These are phyloP conservation scores for Gossypium gossypioides DNA, from an alignment of 441 rosid genomes.

Conservation along the genomic window DNA sequence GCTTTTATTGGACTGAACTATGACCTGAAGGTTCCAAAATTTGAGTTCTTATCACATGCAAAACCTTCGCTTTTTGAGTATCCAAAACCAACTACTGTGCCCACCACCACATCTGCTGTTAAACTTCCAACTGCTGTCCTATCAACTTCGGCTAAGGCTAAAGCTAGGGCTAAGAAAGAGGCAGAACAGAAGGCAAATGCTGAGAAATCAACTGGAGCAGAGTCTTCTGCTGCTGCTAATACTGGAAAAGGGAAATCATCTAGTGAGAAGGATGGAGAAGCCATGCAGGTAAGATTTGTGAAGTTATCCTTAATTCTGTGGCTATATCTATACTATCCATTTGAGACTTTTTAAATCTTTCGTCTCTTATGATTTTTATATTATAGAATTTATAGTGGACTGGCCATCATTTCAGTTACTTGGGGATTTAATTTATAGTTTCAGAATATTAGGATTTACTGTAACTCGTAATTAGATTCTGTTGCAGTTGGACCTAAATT, in stretches of 20 bases:
- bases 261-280: slow-evolving; percentile 68
- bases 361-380: background rate
- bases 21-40: slow-evolving; percentile 83
- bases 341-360: background rate
- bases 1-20: slow-evolving; percentile 88
- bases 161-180: slow-evolving; percentile 96
- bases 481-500: background rate
- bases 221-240: slow-evolving; percentile 32
- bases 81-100: slow-evolving; percentile 86
- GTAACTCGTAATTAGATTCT: background rate
- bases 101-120: slow-evolving; percentile 64
- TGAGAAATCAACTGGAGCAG: slow-evolving; percentile 53
- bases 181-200: slow-evolving; percentile 78
- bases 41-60: slow-evolving; percentile 82
- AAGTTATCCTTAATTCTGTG: background rate
- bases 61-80: slow-evolving; percentile 90
- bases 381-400: background rate
- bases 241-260: slow-evolving; percentile 61
- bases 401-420: background rate
- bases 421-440: background rate
- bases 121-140: slow-evolving; percentile 89
- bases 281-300: slow-evolving; percentile 65
- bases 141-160: slow-evolving; percentile 90
- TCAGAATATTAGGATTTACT: background rate
- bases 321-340: background rate